Evolutionary conservation across 805 yeast genomes (phyloP).

Genomic region (Suhomyces kilbournensis): DNA sequence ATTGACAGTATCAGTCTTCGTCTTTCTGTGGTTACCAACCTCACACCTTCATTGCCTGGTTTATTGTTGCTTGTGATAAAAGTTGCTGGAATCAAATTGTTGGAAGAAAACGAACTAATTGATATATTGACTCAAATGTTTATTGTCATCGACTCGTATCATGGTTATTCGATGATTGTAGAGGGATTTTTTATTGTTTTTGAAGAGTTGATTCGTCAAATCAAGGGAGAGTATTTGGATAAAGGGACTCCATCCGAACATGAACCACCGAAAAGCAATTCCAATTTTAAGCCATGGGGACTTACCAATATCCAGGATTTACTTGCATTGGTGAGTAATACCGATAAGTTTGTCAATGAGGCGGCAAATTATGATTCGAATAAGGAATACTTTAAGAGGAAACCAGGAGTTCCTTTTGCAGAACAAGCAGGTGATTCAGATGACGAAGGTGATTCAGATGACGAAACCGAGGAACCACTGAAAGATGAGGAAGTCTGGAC

Average conservation of each 20-base stretch:
- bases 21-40: slow-evolving; percentile 59
- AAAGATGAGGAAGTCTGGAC: slow-evolving; percentile 46
- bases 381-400: slow-evolving; percentile 37
- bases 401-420: slow-evolving; percentile 35
- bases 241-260: background rate
- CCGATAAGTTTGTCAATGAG: slow-evolving; percentile 24
- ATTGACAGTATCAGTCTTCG: slow-evolving; percentile 73
- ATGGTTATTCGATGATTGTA: slow-evolving; percentile 71
- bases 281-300: slow-evolving; percentile 58
- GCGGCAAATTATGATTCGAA: slow-evolving; percentile 29
- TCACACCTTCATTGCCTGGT: slow-evolving; percentile 71
- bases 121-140: slow-evolving; percentile 77
- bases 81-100: slow-evolving; percentile 64
- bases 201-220: slow-evolving; percentile 53
- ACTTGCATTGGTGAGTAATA: slow-evolving; percentile 39
- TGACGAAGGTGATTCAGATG: slow-evolving; percentile 31
- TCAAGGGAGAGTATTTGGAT: slow-evolving; percentile 34
- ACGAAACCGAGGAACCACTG: slow-evolving; percentile 26
- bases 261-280: slow-evolving; percentile 1
- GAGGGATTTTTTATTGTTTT: slow-evolving; percentile 74
- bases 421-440: slow-evolving; percentile 20
- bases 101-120: slow-evolving; percentile 53
- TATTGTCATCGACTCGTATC: slow-evolving; percentile 75
- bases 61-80: slow-evolving; percentile 67
- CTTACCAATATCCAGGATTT: slow-evolving; percentile 44